Evolutionary conservation across 2,329 filamentous ascomycete genomes (phyloP).

Genomic region (Botrytis porri): DNA sequence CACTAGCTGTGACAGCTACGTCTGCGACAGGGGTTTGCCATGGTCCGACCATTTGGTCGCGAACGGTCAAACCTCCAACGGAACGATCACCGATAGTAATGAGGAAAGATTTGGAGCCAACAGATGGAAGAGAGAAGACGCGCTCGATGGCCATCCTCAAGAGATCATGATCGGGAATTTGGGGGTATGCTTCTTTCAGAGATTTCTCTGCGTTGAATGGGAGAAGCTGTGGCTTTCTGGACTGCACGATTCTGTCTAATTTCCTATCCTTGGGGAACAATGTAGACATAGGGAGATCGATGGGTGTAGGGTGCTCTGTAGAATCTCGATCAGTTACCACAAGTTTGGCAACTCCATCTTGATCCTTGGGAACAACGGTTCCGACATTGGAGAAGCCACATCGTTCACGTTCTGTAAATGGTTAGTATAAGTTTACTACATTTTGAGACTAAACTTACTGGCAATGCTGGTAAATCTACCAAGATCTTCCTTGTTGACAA

Average conservation of each 20-base stretch:
- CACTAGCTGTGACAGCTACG: constrained; percentile 86
- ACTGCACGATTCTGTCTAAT: constrained; percentile 70
- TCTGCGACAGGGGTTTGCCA: constrained; percentile 96
- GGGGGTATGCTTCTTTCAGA: constrained; percentile 54
- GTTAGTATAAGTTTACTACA: constrained; percentile 10
- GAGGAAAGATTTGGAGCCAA: constrained; percentile 95
- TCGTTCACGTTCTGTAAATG: constrained; percentile 65
- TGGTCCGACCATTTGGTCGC: constrained; percentile 94
- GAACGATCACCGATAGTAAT: constrained; percentile 95
- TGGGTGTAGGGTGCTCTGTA: constrained; percentile 69
- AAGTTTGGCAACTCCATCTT: constrained; percentile 65
- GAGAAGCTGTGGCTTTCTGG: constrained; percentile 63
- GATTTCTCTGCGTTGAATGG: constrained; percentile 67
- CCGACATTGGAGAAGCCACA: constrained; percentile 94
- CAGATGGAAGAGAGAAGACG: constrained; percentile 80
- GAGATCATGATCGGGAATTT: constrained; percentile 41
- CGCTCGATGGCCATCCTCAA: constrained; percentile 68
- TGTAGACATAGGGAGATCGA: constrained; percentile 84
- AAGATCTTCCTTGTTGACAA: constrained; percentile 76
- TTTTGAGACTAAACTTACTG: constrained; percentile 40
- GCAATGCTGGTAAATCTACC: constrained; percentile 71
- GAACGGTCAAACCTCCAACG: constrained; percentile 81
- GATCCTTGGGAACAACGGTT: constrained; percentile 61
- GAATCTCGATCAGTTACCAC: constrained; percentile 81
- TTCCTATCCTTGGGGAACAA: constrained; percentile 87